Evolutionary conservation across 805 yeast genomes (phyloP).

Genomic region (Millerago galiae): DNA sequence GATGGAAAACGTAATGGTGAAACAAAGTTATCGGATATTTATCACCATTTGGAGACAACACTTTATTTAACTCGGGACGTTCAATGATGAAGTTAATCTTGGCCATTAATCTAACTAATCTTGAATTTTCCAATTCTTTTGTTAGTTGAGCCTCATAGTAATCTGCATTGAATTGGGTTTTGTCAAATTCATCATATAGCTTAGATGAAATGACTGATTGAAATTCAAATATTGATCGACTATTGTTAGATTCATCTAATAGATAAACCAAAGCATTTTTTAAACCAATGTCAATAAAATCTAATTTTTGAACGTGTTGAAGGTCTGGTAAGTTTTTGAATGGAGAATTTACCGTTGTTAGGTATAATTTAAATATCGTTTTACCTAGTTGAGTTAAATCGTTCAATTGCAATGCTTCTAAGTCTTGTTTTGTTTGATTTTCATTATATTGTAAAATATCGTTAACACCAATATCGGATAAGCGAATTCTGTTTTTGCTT

Average conservation of each 20-base stretch:
- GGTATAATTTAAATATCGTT: constrained; percentile 46
- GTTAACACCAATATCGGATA: constrained; percentile 63
- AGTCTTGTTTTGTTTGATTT: constrained; percentile 12
- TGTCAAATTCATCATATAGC: constrained; percentile 41
- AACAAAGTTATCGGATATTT: constrained; percentile 69
- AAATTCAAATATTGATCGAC: constrained; percentile 27
- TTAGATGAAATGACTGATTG: constrained; percentile 37
- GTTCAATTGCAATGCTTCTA: constrained; percentile 34
- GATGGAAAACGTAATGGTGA: constrained; percentile 81
- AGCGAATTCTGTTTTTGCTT: constrained; percentile 60
- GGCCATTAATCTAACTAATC: constrained; percentile 74
- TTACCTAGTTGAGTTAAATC: constrained; percentile 60
- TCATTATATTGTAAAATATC: constrained; percentile 52
- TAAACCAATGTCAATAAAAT: constrained; percentile 37
- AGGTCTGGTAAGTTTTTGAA: constrained; percentile 6
- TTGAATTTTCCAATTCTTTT: constrained; percentile 80
- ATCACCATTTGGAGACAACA: constrained; percentile 74
- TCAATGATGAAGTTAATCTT: constrained; percentile 76
- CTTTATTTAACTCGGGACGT: constrained; percentile 44
- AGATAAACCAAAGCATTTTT: constrained; percentile 37
- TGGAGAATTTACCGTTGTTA: constrained; percentile 37
- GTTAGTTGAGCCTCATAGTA: constrained; percentile 54
- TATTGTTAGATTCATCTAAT: constrained; percentile 21
- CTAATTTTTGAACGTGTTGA: constrained; percentile 23
- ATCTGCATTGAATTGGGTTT: constrained; percentile 47